Percentiles rank a stretch among this genome's conserved stretches.
Evolutionary conservation across 2,329 filamentous ascomycete species (phyloP).

Genomic region (Piedraia hortae): DNA sequence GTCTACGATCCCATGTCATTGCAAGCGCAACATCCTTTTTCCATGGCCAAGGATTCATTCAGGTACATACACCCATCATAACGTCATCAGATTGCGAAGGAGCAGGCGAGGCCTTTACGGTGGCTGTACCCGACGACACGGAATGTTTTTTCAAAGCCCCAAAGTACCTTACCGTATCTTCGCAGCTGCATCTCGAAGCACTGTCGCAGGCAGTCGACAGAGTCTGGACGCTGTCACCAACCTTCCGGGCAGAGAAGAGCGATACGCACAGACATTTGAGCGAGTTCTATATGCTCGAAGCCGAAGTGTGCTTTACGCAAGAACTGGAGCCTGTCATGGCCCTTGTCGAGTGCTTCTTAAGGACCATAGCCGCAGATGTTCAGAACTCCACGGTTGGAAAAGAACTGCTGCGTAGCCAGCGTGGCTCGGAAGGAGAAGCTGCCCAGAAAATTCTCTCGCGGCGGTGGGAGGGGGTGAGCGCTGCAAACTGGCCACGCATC

Average conservation of each 20-base stretch:
- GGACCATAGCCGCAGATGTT: conserved; percentile 24
- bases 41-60: conserved; percentile 37
- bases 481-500: conserved; percentile 60
- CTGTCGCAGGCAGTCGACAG: conserved; percentile 65
- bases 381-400: conserved; percentile 23
- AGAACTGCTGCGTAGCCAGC: conserved; percentile 21
- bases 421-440: conserved; percentile 11
- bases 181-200: conserved; percentile 81
- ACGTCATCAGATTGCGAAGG: conserved; percentile 96
- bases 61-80: conserved; percentile 79
- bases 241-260: conserved; percentile 77
- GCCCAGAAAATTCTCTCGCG: conserved; percentile 26
- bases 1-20: conserved; percentile 57
- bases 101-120: conserved; percentile 71
- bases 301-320: conserved; percentile 55
- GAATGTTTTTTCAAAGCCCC: conserved; percentile 50
- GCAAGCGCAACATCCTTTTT: conserved; percentile 52
- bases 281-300: conserved; percentile 98
- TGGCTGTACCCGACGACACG: conserved; percentile 22
- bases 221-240: conserved; percentile 83
- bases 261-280: conserved; percentile 83
- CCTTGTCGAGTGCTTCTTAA: conserved; percentile 54
- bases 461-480: conserved; percentile 42
- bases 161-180: conserved; percentile 92
- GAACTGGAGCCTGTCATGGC: conserved; percentile 45